A percentile compares a stretch with the other conserved stretches of the same genome.
These are phyloP conservation scores for Globisporangium rhizosaccharum DNA, from an alignment of 352 stramenopile species.

Conservation along the genomic window DNA sequence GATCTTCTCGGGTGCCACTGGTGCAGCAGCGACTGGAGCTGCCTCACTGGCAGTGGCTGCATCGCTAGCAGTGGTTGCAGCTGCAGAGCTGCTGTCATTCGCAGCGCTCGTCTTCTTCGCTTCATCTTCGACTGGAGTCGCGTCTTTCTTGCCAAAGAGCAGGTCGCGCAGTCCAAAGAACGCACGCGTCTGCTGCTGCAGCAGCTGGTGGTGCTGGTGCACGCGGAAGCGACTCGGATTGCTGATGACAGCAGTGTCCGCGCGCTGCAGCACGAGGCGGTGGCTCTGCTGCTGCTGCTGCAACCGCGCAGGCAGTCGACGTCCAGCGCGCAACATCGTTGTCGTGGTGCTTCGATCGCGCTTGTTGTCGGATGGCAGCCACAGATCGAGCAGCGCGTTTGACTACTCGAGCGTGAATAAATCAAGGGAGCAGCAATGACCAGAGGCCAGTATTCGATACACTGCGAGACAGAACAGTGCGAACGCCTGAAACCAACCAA, in stretches of 20 bases:
- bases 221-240: constrained; percentile 5
- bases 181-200: constrained; percentile 28
- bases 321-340: constrained; percentile 16
- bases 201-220: constrained; percentile 4
- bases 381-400: neutral
- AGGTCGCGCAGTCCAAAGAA: constrained; percentile 66
- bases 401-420: no score
- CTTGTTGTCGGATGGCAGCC: constrained; percentile 1
- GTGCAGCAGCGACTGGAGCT: constrained; percentile 8
- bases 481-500: no score
- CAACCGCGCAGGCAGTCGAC: constrained; percentile 13
- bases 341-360: constrained; percentile 3
- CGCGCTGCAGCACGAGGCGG: constrained; percentile 1
- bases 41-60: neutral
- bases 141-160: constrained; percentile 48
- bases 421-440: no score
- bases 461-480: no score
- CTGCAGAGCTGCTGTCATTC: neutral
- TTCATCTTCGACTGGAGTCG: constrained; percentile 14
- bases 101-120: neutral
- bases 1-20: constrained; percentile 16
- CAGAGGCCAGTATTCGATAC: no score
- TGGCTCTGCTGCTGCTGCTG: constrained; percentile 8
- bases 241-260: neutral
- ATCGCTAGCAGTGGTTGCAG: constrained; percentile 1